phyloP scores from a whole-genome alignment of 495 filamentous ascomycete species.

The Pseudomonodictys pantanalensis region DNA sequence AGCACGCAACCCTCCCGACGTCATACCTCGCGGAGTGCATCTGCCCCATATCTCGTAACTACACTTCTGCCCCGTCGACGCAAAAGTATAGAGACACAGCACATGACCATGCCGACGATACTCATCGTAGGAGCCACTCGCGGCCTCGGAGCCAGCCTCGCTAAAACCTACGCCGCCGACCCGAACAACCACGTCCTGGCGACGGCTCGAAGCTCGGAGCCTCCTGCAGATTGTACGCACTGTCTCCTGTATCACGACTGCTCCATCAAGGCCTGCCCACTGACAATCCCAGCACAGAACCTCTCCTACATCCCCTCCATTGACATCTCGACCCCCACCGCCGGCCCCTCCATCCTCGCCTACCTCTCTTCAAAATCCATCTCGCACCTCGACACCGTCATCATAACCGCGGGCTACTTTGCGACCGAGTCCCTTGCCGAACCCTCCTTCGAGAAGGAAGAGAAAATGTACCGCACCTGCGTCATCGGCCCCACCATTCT shows the following conservation, averaged over 20 bases:
- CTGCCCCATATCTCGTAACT: not conserved
- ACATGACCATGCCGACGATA: constrained; percentile 38
- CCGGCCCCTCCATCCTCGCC: constrained; percentile 22
- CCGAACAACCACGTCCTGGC: constrained; percentile 52
- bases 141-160: constrained; percentile 64
- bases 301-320: constrained; percentile 25
- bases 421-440: constrained; percentile 59
- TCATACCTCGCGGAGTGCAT: not conserved
- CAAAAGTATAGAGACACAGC: not conserved
- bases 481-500: constrained; percentile 66
- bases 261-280: not conserved
- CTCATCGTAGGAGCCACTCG: constrained; percentile 67
- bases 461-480: constrained; percentile 69
- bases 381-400: constrained; percentile 52
- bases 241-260: not conserved
- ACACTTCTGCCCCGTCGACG: not conserved
- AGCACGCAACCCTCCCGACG: not conserved
- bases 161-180: constrained; percentile 54
- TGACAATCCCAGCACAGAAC: constrained; percentile 9
- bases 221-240: constrained; percentile 20
- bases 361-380: constrained; percentile 11
- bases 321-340: constrained; percentile 36
- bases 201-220: constrained; percentile 51
- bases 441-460: constrained; percentile 64
- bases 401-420: constrained; percentile 71